Conservation (phyloP, 73 alveolate species). For the Paramecium tetraurelia region DNA sequence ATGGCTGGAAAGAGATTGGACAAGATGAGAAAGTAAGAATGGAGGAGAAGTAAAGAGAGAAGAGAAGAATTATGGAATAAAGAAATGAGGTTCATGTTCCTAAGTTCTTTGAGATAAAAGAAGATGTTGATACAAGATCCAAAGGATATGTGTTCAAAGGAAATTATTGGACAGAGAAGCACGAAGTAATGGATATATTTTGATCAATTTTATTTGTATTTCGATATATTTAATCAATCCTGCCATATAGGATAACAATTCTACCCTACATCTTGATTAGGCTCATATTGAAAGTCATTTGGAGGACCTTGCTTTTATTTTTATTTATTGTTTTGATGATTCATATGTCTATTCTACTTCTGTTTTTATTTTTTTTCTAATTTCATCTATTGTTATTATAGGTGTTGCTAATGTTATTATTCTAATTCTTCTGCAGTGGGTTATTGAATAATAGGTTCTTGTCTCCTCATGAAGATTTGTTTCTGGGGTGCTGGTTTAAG, state of each 20-base stretch:
- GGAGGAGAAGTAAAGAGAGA: neutral
- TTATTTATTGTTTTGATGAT: neutral
- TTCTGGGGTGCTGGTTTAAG: neutral
- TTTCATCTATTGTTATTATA: neutral
- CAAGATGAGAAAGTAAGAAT: neutral
- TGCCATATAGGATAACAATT: neutral
- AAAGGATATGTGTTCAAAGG: neutral
- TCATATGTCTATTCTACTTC: neutral
- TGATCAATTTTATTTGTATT: neutral
- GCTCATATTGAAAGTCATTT: neutral
- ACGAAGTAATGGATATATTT: neutral
- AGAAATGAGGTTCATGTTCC: neutral
- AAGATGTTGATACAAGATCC: neutral
- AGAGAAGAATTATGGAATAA: neutral
- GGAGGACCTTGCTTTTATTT: neutral
- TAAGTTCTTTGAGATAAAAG: neutral
- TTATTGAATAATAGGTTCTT: neutral
- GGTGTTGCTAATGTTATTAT: neutral
- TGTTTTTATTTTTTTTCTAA: neutral
- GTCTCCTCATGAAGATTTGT: neutral
- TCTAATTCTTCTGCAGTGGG: neutral
- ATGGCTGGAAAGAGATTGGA: constrained; percentile 22
- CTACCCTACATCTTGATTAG: neutral
- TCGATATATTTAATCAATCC: neutral
- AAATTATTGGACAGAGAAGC: neutral